Evolutionary conservation across 2,329 filamentous ascomycete species (phyloP), one percentile per base, ranked within the genome.

Genomic region (Fusarium albosuccineum): DNA sequence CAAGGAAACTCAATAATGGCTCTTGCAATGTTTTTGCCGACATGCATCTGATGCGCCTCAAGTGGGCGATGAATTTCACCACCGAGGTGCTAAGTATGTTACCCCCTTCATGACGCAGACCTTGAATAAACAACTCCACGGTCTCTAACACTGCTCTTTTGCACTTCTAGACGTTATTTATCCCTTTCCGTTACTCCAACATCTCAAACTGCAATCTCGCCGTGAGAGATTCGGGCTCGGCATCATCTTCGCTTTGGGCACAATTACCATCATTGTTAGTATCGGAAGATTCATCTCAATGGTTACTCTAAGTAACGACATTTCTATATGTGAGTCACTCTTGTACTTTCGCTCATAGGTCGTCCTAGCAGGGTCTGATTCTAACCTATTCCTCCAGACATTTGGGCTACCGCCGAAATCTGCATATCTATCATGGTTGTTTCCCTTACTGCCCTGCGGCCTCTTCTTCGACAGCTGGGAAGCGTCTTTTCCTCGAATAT

Each of bases 51-150:
- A 70, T 72, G 51, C 62, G 66, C 9, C 56, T 71, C 13, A 69
- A 72, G 33, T 73, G 70, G 69, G 48, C 50, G 1, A 53, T 73
- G 14, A 71, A 72, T 42, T 67, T 73, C 16, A 34, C 55, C 4
- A 70, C 71, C 1, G 71, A 73, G 16, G 40, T 73, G 5, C 29
- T 73, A 30, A 73, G 71, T 72, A 44, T 7, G 66, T 56, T 3
- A 4, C 30, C 8, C 8, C 9, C 14, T 11, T 9, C 9, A 6
- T 26, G 22, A 8, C 27, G 26, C 3, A 10, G 1, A 11, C 5
- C 3, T 6, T 9, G 16, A 13, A 9, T 8, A 10, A 34, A 33
- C 30, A 33, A 33, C 11, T 33, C 9, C 6, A 9, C 30, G 11
- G 41, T 45, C 11, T 14, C 17, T 34, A 3, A 42, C 9, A 26